Evolutionary conservation across 768 basidiomycete species (phyloP), one percentile per base, ranked within the genome.

Genomic region (Hypsizygus marmoreus): DNA sequence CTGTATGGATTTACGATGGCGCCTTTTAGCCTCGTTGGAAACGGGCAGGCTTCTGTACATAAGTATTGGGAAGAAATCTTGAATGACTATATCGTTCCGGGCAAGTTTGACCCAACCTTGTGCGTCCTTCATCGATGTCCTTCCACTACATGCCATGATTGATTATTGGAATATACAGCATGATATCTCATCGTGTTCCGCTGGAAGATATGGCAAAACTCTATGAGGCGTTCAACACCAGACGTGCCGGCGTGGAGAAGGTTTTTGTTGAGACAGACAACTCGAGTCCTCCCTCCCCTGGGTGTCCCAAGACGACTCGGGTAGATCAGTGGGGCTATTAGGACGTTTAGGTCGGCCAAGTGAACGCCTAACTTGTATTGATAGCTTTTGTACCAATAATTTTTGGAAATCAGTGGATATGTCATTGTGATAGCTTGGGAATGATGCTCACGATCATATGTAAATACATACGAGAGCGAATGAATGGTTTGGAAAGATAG

Each of bases 11-110:
- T 7, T 20, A 23, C 20, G 26, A 20, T 24, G 4, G 17, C 12
- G 14, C 23, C 14, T 29, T n/a, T 16, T 24, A 69, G 70, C 13
- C 70, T 88, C 40, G 84, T 86, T 54, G 86, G 85, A 6, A 84
- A 85, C 51, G 85, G 85, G 1, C 86, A 89, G 68, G 84, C 85
- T 0, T 87, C 86, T 3, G 83, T 87, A 1, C 86, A 86, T 57
- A 72, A 74, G 37, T 88, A 85, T 66, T 88, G 86, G 86, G 67
- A 84, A 45, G 80, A 86, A 53, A 76, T 90, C 37, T 61, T 89
- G 36, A 61, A 85, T 45, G 77, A 80, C 39, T 82, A 80, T 57
- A 80, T 88, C 58, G 65, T 76, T 37, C 70, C 79, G 1, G 80
- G 82, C 12, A 82, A 83, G 61, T 79, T 88, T 51, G 82, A 88